Percentiles rank a stretch among this genome's conserved stretches.
Evolutionary conservation across 1,139 yeast species (phyloP).

Genomic region (Candida mesenterica): DNA sequence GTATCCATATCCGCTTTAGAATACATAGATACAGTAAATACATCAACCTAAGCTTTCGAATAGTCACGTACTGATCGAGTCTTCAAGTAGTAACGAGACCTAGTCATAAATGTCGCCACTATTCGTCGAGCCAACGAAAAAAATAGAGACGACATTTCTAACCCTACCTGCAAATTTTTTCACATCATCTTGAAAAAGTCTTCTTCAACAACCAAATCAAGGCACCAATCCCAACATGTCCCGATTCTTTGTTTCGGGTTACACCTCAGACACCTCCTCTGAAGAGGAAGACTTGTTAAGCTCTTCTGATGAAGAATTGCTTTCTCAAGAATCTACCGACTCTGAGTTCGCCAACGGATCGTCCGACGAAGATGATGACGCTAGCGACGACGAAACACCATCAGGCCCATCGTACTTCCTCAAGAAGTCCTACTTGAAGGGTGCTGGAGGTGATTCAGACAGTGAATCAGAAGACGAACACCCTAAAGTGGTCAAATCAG

Average conservation of each 20-base stretch:
- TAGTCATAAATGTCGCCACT: no score
- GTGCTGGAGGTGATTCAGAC: conserved; percentile 51
- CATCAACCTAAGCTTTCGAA: no score
- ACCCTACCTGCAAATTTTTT: conserved; percentile 9
- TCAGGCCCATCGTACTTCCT: conserved; percentile 59
- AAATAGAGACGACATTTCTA: no score
- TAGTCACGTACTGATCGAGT: no score
- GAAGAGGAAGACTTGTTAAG: conserved; percentile 74
- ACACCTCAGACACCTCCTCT: conserved; percentile 64
- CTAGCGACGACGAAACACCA: conserved; percentile 42
- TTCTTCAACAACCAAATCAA: conserved; percentile 5
- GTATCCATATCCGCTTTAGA: no score
- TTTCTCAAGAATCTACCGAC: conserved; percentile 39
- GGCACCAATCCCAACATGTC: conserved; percentile 48
- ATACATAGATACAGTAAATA: no score
- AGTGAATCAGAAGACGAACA: conserved; percentile 62
- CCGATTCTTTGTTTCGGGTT: conserved; percentile 70
- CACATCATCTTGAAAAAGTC: conserved; percentile 18
- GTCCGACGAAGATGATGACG: conserved; percentile 38
- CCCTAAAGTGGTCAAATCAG: conserved; percentile 85
- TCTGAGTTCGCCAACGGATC: conserved; percentile 36
- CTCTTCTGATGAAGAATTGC: conserved; percentile 66
- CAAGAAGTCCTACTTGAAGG: conserved; percentile 53
- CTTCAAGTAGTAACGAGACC: no score
- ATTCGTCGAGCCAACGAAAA: no score